Base-by-base conservation (phyloP, 805 yeast species). In the Wickerhamomyces alni region DNA sequence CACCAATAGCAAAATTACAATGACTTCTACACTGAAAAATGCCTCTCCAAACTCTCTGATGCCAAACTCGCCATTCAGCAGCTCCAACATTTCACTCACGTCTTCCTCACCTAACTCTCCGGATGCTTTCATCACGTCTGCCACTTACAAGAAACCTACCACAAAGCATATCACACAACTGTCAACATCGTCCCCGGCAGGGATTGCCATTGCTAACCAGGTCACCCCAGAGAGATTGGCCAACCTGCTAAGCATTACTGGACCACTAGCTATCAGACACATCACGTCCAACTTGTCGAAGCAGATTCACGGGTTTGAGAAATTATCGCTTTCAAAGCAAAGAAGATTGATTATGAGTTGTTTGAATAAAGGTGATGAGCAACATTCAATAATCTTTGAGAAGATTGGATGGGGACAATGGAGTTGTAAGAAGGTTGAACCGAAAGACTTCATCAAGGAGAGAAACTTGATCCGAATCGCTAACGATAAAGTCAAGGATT, bases 371-470 rank as follows among this genome's bases (percentile, higher is more conserved):
- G 83, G 85, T 9, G 80, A 76, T 40, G 71, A 73, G 42, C 58
- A 58, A 7, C 55, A 65, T 34, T 58, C 64, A 6, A 80, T 84
- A 32, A 75, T 82, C 13, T 89, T 89, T 63, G 95, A 87, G 55
- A 89, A 89, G 63, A 87, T 89, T 25, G 96, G 97, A 17, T 89
- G 98, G 98, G 98, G 98, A 43, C 94, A 89, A 59, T 89, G 98
- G 98, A 84, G 84, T 18, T 94, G 89, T 3, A 72, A 79, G 51
- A 64, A 67, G 36, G 76, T 64, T 16, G 58, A 61, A n/a, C 42
- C 61, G 9, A 58, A 58, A 37, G 40, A 55, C 17, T 68, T 67
- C 40, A 46, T 45, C n/a, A 49, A 49, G 53, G 51, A 72, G 61
- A 57, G 70, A 66, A 73, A 60, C 58, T 52, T 52, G 51, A 69